A percentile compares a stretch with the other conserved stretches of the same genome.
These are phyloP conservation scores for Xylaria castorea DNA, from an alignment of 495 filamentous ascomycete species.

Conservation along the genomic window DNA sequence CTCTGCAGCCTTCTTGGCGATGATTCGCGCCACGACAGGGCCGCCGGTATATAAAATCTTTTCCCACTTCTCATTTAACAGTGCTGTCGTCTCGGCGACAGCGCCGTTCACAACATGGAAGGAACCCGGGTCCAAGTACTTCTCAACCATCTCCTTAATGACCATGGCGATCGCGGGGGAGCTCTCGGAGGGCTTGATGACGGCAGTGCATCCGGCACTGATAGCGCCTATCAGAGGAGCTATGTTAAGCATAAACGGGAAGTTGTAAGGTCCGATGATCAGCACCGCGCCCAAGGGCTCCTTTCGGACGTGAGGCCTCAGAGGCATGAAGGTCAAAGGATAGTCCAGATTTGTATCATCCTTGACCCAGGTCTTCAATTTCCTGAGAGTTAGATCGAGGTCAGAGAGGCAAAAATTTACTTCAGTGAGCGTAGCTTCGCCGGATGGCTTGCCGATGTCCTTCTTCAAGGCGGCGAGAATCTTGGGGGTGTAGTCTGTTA, in stretches of 20 bases:
- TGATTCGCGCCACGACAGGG: constrained; percentile 77
- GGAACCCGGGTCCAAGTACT: constrained; percentile 75
- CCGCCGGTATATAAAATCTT: constrained; percentile 97
- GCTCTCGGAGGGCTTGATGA: constrained; percentile 89
- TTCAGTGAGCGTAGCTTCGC: constrained; percentile 76
- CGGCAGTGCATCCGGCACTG: constrained; percentile 84
- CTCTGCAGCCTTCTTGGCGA: constrained; percentile 91
- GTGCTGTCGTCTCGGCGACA: constrained; percentile 76
- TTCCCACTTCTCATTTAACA: constrained; percentile 91
- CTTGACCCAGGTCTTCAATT: constrained; percentile 80
- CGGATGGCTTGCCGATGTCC: constrained; percentile 76
- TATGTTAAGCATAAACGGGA: constrained; percentile 80
- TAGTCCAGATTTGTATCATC: constrained; percentile 76
- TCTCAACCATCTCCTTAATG: constrained; percentile 76
- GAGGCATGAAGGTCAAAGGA: constrained; percentile 64
- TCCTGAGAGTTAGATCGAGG: constrained; percentile 73
- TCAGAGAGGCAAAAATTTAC: constrained; percentile 77
- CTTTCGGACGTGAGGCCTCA: constrained; percentile 81
- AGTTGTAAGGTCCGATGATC: constrained; percentile 94
- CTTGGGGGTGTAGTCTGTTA: constrained; percentile 75
- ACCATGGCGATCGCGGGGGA: constrained; percentile 77
- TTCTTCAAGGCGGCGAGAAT: constrained; percentile 71
- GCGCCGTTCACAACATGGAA: constrained; percentile 83
- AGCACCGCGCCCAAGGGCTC: constrained; percentile 85
- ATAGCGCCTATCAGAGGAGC: constrained; percentile 88